Evolutionary conservation across 2,329 filamentous ascomycete species (phyloP), one percentile per base, ranked within the genome.

Genomic region (Diaporthe amygdali): DNA sequence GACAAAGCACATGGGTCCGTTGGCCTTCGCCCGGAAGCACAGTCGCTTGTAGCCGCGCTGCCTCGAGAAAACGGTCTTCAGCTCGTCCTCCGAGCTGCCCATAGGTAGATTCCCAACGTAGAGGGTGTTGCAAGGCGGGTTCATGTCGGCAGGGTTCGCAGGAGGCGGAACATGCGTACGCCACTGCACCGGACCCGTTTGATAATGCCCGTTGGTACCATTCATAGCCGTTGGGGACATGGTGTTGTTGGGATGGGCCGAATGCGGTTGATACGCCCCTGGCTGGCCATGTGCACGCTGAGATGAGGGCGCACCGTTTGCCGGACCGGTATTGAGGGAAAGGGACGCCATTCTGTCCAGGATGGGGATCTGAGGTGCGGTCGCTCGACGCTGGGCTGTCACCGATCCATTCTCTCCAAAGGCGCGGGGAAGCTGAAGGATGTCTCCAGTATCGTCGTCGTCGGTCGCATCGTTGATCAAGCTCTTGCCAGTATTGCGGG

Each of bases 1-100:
- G 46, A 99, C 96, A 81, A 98, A 98, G 80, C 96, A 98, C 95
- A 98, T 98, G 2, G 96, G 96, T 0, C 96, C 96, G 76, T 98
- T 97, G 75, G 94, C 90, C 84, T 98, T 98, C 68, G 95, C 97
- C 41, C 96, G 90, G 86, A 98, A 97, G 79, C 95, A 97, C 9
- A 99, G 90, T 34, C 96, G 90, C 83, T 97, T 98, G 85, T 98
- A 99, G 4, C 96, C 96, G 59, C 95, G 92, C 80, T 97, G 94
- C 82, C 95, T 96, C 32, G 93, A 95, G 79, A 99, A 99, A 78
- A 98, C 89, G 27, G 93, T 90, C 82, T 98, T 98, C 69, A 99
- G 88, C 81, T 98, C 96, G 78, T 98, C 96, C 78, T 99, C 96
- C 0, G 94, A 96, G 0, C 95, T 97, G 79, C 97, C 94, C 70